These are phyloP conservation scores for Carex myosuroides DNA, from an alignment of 176 grass and related monocot genomes.

Conservation along the genomic window DNA sequence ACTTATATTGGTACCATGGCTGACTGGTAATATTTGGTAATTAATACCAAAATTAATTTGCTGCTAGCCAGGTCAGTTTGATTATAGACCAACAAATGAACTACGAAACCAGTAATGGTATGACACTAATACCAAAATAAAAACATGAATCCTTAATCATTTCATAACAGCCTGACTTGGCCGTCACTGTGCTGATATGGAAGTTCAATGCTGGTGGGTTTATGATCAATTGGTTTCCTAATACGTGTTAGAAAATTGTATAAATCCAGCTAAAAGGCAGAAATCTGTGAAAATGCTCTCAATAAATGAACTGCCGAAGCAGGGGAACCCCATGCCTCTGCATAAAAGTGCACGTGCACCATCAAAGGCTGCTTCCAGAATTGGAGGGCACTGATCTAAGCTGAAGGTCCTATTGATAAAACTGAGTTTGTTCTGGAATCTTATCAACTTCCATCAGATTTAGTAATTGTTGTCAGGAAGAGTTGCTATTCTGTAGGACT, in stretches of 20 bases:
- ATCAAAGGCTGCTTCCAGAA: neutral
- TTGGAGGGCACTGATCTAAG: neutral
- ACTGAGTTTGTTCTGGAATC: too few relatives aligned
- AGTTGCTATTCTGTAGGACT: too few relatives aligned
- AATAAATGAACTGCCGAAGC: neutral
- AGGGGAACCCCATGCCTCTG: neutral
- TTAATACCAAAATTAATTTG: neutral
- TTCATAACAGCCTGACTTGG: neutral
- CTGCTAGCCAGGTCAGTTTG: neutral
- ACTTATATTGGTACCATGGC: neutral
- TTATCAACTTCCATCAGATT: neutral
- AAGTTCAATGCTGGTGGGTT: neutral
- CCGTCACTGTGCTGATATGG: neutral
- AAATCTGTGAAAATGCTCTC: neutral
- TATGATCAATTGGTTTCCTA: neutral
- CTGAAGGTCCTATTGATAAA: too few relatives aligned
- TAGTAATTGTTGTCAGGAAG: too few relatives aligned
- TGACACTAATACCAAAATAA: neutral
- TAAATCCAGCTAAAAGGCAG: conserved; percentile 1
- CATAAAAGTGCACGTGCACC: neutral
- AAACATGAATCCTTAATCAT: neutral
- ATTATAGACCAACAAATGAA: neutral
- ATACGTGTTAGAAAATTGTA: neutral
- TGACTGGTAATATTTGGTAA: neutral
- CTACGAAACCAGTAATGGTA: neutral